Conservation (phyloP, 345 rosid genomes). For the Eucalyptus brandiana region DNA sequence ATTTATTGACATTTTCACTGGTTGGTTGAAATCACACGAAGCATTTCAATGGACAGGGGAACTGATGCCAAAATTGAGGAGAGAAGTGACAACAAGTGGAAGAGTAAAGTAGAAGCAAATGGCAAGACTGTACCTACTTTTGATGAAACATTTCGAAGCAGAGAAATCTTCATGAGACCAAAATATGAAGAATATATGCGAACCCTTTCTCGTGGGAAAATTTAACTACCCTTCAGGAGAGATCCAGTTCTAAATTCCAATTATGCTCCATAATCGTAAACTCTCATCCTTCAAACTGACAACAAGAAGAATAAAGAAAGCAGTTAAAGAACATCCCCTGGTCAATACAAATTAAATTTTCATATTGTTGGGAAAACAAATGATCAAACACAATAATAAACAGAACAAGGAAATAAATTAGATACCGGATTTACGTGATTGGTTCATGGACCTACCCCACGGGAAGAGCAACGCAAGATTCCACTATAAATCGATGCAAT, state of each 20-base stretch:
- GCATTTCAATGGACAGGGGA: no score
- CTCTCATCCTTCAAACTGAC: background rate
- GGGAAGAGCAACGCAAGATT: no score
- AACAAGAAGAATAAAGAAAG: background rate
- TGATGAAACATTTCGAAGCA: background rate
- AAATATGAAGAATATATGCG: background rate
- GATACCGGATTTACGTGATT: background rate
- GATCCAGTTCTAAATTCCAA: background rate
- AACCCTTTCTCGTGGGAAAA: background rate
- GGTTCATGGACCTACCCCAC: background rate
- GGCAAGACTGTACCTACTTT: background rate
- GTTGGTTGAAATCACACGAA: no score
- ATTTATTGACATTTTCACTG: no score
- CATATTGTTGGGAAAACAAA: background rate
- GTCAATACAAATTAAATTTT: background rate
- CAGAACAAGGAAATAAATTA: background rate
- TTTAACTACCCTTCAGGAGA: background rate
- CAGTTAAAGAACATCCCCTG: background rate
- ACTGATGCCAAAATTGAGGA: background rate
- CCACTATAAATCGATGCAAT: no score
- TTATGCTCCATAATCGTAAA: background rate
- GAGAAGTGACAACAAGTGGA: background rate
- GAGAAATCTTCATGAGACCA: background rate
- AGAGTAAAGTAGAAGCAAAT: background rate
- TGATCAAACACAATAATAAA: background rate